Evolutionary conservation across 2,329 filamentous ascomycete species (phyloP), one percentile per base, ranked within the genome.

Genomic region (Ophiostoma sp.): DNA sequence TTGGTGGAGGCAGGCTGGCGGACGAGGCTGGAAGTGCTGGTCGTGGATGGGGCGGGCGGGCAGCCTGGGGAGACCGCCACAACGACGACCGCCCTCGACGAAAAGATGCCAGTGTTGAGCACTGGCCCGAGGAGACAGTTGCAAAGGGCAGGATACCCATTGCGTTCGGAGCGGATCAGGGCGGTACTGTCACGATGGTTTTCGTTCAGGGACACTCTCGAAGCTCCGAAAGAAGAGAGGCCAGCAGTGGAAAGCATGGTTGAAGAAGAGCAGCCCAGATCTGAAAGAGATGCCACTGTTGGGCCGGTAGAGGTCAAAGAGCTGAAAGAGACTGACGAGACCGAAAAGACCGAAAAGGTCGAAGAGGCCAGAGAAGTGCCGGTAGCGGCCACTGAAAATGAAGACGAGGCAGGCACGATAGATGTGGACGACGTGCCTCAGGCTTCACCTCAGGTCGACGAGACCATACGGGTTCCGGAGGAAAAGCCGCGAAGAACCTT

Each of bases 171-270:
- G 3, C 57, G n/a, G 3, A 82, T 91, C 11, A 84, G 83, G 70
- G 84, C 84, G 75, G 84, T 93, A 22, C 81, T 92, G 52, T 83
- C 85, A 22, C 87, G 90, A 45, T 94, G 92, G 92, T 93, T 93
- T 78, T 79, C 80, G 36, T 88, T 91, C 76, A 19, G 12, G 3
- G 48, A 31, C 4, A 19, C 25, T 6, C 59, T 72, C 5, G 59
- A 17, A 11, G 39, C 39, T 5, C 15, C 28, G 28, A 71, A 9
- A 25, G 31, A 45, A 12, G 12, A 45, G 11, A 25, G 3, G n/a
- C 8, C 33, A 3, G 7, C n/a, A 25, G 19, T 64, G 39, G 64
- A 55, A 28, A 42, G 6, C 28, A 7, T 19, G 2, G 12, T 2
- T 19, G n/a, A n/a, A 2, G n/a, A 42, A 42, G 61, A 42, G n/a